Base-by-base conservation (phyloP, 2,329 filamentous ascomycete species). In the Coniochaeta hoffmannii region DNA sequence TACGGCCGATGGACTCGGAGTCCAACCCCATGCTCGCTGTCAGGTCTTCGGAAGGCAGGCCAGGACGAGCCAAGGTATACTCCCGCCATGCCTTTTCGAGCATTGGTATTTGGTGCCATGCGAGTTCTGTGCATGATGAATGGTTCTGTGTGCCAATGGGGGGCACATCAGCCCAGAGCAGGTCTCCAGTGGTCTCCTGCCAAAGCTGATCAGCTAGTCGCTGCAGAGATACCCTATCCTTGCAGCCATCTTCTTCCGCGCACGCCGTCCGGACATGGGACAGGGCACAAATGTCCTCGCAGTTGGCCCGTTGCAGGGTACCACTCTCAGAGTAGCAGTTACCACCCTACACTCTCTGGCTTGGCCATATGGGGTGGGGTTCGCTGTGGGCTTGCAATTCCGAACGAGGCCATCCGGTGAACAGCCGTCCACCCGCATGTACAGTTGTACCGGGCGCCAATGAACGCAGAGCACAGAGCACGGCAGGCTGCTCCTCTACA, bases 351-450 rank as follows among this genome's bases (percentile, higher is more conserved):
- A 24, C 26, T 31, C 38, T 36, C n/a, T n/a, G n/a, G 28, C 31
- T 19, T 38, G 24, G 9, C 14, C 34, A 22, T 56, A 59, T 57
- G 24, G 49, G 59, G 64, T 67, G 64, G 65, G 65, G 65, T 64
- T 46, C 60, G 56, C 52, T 61, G 61, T 66, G 63, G 63, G 55
- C 58, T 58, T 15, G 58, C 62, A 61, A 60, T 62, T 66, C 62
- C 61, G 64, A 64, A 55, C 62, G 61, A 63, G 61, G 62, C 61
- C 61, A 61, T 63, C 59, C 60, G 62, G 58, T 53, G 61, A 59
- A 59, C 60, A 58, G 57, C 59, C 57, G 51, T 53, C 34, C 14
- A 38, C 19, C 44, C 38, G 61, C 19, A 46, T 59, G 49, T 51
- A 31, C 49, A 31, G 31, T 31, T 51, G 49, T 51, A 51, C 49